Evolutionary conservation across 1,139 yeast species (phyloP).

Genomic region (Candida sp.): DNA sequence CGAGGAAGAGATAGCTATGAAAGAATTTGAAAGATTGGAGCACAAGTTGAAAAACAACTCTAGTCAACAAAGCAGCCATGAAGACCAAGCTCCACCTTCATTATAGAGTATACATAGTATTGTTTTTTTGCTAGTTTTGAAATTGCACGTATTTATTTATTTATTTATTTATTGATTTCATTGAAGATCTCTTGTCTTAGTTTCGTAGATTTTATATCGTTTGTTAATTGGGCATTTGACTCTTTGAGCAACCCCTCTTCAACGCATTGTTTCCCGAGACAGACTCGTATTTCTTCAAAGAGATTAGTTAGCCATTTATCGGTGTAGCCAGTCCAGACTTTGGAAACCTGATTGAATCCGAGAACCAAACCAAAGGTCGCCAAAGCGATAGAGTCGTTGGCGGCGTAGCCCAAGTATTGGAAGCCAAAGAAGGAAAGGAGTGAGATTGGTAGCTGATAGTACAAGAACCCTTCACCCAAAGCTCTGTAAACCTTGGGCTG

Average conservation of each 20-base stretch:
- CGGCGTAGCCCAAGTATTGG: constrained; percentile 37
- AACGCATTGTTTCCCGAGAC: constrained; percentile 40
- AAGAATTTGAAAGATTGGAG: constrained; percentile 75
- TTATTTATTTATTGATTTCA: constrained; percentile 16
- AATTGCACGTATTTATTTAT: constrained; percentile 11
- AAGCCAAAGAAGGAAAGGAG: constrained; percentile 35
- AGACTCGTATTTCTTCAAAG: constrained; percentile 39
- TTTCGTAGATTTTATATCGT: constrained; percentile 22
- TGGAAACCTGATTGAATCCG: constrained; percentile 49
- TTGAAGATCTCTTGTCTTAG: constrained; percentile 23
- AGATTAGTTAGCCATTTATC: constrained; percentile 32
- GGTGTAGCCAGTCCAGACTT: constrained; percentile 37
- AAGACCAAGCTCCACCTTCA: constrained; percentile 33
- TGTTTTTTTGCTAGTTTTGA: background rate
- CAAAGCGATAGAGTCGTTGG: constrained; percentile 39
- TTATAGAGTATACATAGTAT: constrained; percentile 21
- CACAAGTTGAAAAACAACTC: constrained; percentile 29
- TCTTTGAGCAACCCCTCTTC: constrained; percentile 44
- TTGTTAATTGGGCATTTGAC: constrained; percentile 25
- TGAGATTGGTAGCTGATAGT: constrained; percentile 45
- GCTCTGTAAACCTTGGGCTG: constrained; percentile 43
- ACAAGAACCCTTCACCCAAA: constrained; percentile 34
- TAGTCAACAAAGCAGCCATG: background rate
- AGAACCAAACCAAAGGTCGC: constrained; percentile 44
- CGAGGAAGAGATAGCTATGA: constrained; percentile 56